phyloP scores from a whole-genome alignment of 139 green algal species.

The Chlorella ohadii region DNA sequence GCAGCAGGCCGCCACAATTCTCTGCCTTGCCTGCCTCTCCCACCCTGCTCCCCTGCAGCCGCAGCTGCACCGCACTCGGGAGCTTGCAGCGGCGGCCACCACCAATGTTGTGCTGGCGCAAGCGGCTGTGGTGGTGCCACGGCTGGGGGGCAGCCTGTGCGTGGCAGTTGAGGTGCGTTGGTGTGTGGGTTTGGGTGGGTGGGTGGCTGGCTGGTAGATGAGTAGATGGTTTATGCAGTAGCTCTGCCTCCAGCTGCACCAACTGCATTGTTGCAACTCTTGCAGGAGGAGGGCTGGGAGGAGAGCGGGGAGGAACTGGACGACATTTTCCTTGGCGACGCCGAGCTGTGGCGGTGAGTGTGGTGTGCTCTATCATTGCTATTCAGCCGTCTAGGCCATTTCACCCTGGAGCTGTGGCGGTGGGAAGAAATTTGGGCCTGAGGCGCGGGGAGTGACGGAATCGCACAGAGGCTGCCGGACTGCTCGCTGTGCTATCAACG shows the following conservation, averaged over 20 bases:
- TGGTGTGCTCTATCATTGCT: no score
- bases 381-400: no score
- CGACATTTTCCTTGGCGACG: slow-evolving; percentile 85
- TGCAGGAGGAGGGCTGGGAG: slow-evolving; percentile 71
- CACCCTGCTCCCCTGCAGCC: slow-evolving; percentile 26
- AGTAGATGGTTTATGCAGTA: no score
- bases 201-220: no score
- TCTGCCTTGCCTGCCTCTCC: not conserved
- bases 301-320: slow-evolving; percentile 82
- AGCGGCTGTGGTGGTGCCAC: slow-evolving; percentile 52
- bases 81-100: slow-evolving; percentile 17
- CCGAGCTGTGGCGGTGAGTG: slow-evolving; percentile 79
- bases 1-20: no score
- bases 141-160: slow-evolving; percentile 70
- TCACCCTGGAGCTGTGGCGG: no score
- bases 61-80: slow-evolving; percentile 19
- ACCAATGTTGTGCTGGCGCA: slow-evolving; percentile 14
- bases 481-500: no score
- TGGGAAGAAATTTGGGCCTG: no score
- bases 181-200: not conserved
- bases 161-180: slow-evolving; percentile 61
- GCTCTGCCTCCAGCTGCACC: no score
- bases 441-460: no score
- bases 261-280: no score
- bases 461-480: no score